Percentiles rank a stretch among this genome's conserved stretches.
These are phyloP conservation scores for Candida railenensis DNA, from an alignment of 805 yeast species.

Conservation along the genomic window DNA sequence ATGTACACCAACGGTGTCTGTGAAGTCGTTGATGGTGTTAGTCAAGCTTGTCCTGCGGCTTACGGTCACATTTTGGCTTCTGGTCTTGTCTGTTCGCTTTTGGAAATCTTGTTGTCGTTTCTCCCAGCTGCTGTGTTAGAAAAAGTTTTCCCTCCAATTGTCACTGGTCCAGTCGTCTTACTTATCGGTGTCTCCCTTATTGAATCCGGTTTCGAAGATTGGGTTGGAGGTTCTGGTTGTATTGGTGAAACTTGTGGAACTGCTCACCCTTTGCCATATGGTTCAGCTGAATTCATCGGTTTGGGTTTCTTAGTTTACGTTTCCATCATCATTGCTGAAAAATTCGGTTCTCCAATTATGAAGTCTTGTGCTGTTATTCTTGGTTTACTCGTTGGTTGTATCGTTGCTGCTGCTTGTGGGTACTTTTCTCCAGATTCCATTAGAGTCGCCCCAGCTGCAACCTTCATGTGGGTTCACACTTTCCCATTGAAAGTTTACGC, in stretches of 20 bases:
- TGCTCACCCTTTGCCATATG: constrained; percentile 67
- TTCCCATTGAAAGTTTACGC: constrained; percentile 76
- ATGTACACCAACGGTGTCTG: constrained; percentile 77
- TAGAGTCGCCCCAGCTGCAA: constrained; percentile 72
- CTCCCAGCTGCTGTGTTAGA: constrained; percentile 72
- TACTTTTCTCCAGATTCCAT: constrained; percentile 64
- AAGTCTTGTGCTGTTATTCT: constrained; percentile 89
- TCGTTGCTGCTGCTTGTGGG: constrained; percentile 88
- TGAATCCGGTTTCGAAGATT: constrained; percentile 73
- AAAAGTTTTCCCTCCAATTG: constrained; percentile 80
- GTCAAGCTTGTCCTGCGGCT: constrained; percentile 82
- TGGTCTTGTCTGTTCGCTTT: constrained; percentile 70
- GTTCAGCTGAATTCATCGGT: constrained; percentile 84
- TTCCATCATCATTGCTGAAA: constrained; percentile 72
- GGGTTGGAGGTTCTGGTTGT: constrained; percentile 86
- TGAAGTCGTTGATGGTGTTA: constrained; percentile 64
- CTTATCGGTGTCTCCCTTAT: constrained; percentile 75
- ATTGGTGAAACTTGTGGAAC: constrained; percentile 30
- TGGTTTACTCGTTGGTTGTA: constrained; percentile 84
- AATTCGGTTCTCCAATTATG: constrained; percentile 93
- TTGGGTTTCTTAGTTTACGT: constrained; percentile 81
- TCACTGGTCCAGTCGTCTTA: constrained; percentile 90
- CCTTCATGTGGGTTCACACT: constrained; percentile 87
- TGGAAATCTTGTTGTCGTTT: constrained; percentile 74
- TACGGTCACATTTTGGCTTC: constrained; percentile 87